Evolutionary conservation across 2,329 filamentous ascomycete species (phyloP).

Genomic region (Paracorniculantispora psalliotae): DNA sequence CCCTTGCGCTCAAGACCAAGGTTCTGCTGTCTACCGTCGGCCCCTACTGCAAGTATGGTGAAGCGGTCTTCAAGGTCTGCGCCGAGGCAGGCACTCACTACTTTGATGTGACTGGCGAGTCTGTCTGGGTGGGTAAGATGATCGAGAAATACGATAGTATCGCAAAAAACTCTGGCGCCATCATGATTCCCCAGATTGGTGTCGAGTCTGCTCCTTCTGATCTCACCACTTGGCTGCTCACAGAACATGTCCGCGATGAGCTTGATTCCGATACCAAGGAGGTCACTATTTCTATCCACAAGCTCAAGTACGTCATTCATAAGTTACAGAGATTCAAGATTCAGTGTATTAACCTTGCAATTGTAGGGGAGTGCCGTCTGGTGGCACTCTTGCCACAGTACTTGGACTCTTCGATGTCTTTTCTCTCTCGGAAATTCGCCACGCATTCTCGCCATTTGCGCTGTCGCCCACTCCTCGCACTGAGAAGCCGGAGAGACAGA

Average conservation of each 20-base stretch:
- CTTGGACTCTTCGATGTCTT: conserved; percentile 55
- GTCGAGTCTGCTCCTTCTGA: conserved; percentile 60
- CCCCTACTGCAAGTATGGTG: conserved; percentile 53
- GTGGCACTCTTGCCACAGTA: conserved; percentile 64
- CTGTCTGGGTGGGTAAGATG: conserved; percentile 54
- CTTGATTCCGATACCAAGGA: conserved; percentile 47
- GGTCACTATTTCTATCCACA: conserved; percentile 47
- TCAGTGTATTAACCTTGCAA: conserved; percentile 12
- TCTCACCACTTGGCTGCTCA: conserved; percentile 50
- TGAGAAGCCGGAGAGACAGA: conserved; percentile 24
- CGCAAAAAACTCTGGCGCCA: conserved; percentile 50
- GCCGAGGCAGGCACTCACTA: conserved; percentile 61
- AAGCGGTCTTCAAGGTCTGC: conserved; percentile 56
- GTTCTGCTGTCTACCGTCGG: conserved; percentile 56
- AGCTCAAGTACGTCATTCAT: conserved; percentile 29
- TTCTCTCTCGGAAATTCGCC: conserved; percentile 41
- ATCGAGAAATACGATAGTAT: conserved; percentile 51
- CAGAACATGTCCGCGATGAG: conserved; percentile 44
- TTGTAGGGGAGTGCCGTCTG: conserved; percentile 47
- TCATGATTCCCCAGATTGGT: conserved; percentile 57
- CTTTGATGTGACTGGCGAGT: conserved; percentile 58
- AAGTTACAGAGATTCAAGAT: background rate
- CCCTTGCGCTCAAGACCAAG: conserved; percentile 51
- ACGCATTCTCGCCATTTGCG: conserved; percentile 46
- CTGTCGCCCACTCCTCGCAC: conserved; percentile 51